A percentile compares a stretch with the other conserved stretches of the same genome.
These are phyloP conservation scores for Coemansia sp. DNA, from an alignment of 192 early-diverging fungal species.

Conservation along the genomic window DNA sequence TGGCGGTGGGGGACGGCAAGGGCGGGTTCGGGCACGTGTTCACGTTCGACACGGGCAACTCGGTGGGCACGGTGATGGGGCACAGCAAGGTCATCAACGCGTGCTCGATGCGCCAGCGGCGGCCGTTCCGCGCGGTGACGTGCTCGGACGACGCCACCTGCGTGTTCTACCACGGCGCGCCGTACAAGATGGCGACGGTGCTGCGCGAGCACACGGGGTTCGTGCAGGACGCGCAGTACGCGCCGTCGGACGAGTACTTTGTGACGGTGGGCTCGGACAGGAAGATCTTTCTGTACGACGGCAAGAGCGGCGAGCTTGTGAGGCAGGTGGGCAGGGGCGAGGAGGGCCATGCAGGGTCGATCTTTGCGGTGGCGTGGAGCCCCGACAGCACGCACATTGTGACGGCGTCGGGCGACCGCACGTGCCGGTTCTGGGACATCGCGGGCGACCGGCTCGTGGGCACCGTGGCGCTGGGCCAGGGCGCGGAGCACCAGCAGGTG, in stretches of 20 bases:
- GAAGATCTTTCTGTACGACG: slow-evolving; percentile 92
- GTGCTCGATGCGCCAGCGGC: slow-evolving; percentile 81
- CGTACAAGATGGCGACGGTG: slow-evolving; percentile 76
- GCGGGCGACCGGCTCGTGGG: slow-evolving; percentile 62
- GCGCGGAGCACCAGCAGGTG: slow-evolving; percentile 83
- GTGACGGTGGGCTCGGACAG: slow-evolving; percentile 82
- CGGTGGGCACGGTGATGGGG: slow-evolving; percentile 86
- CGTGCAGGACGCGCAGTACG: slow-evolving; percentile 85
- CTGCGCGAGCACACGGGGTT: slow-evolving; percentile 85
- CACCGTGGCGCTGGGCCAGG: slow-evolving; percentile 54
- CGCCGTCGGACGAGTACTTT: slow-evolving; percentile 79
- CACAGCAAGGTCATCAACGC: slow-evolving; percentile 88
- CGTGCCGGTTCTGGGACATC: slow-evolving; percentile 91
- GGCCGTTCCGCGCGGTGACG: slow-evolving; percentile 92
- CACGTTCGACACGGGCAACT: slow-evolving; percentile 83
- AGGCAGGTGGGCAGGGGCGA: slow-evolving; percentile 51
- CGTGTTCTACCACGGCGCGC: slow-evolving; percentile 90
- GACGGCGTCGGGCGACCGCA: slow-evolving; percentile 83
- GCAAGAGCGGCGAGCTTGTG: slow-evolving; percentile 79
- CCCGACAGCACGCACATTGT: slow-evolving; percentile 72
- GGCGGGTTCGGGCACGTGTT: slow-evolving; percentile 89
- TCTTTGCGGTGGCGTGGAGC: slow-evolving; percentile 88
- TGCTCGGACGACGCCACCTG: slow-evolving; percentile 86
- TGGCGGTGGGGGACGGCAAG: slow-evolving; percentile 94
- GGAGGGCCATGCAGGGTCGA: slow-evolving; percentile 71